phyloP scores from a whole-genome alignment of 306 rosid species.

The Quillaja saponaria region DNA sequence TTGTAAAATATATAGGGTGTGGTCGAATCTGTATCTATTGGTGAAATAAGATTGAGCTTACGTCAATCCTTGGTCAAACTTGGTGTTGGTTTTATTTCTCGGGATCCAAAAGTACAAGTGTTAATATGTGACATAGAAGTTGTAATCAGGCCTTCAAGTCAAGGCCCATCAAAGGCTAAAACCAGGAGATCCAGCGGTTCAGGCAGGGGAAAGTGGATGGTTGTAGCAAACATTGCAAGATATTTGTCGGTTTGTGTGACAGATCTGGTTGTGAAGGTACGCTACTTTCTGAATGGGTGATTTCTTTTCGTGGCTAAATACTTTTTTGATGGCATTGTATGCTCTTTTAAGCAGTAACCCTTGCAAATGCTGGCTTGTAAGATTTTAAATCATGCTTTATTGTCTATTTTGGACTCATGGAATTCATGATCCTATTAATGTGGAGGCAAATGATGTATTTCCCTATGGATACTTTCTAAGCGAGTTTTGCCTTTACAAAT shows the following conservation, averaged over 20 bases:
- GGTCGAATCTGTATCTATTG: slow-evolving; percentile 85
- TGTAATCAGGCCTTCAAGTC: slow-evolving; percentile 79
- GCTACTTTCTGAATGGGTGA: slow-evolving; percentile 9
- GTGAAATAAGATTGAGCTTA: slow-evolving; percentile 91
- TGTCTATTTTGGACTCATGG: no score
- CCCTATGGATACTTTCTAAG: no score
- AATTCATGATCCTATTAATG: no score
- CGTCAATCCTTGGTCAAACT: slow-evolving; percentile 87
- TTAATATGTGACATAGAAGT: slow-evolving; percentile 91
- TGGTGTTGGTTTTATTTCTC: slow-evolving; percentile 85
- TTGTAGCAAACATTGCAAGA: slow-evolving; percentile 83
- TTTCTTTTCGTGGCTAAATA: slow-evolving; percentile 11
- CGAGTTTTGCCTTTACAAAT: no score
- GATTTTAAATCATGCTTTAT: no score
- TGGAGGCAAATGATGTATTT: no score
- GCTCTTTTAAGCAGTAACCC: neutral
- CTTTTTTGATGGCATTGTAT: neutral
- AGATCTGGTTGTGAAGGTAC: slow-evolving; percentile 90
- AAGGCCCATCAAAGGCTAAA: slow-evolving; percentile 53
- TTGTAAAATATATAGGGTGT: slow-evolving; percentile 68
- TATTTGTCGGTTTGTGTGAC: slow-evolving; percentile 85
- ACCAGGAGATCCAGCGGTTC: slow-evolving; percentile 65
- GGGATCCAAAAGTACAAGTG: slow-evolving; percentile 91
- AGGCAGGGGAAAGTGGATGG: slow-evolving; percentile 94
- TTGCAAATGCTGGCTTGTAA: no score